phyloP scores from a whole-genome alignment of 148 eudicot genomes.

The Vaccinium darrowii region DNA sequence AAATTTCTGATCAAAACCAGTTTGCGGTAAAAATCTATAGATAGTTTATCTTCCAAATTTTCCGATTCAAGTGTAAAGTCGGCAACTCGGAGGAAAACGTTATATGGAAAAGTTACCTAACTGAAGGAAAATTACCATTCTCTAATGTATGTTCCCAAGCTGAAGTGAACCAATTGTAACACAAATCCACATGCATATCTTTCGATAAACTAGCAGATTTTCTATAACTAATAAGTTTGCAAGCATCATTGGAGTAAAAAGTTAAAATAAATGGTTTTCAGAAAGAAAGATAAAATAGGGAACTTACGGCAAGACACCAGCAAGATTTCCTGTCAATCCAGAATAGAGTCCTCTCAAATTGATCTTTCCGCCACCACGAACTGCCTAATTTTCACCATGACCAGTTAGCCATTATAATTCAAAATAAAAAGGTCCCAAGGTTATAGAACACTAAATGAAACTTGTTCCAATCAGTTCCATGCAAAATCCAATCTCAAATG shows the following conservation, averaged over 20 bases:
- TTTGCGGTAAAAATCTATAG: background rate
- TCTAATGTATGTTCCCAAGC: background rate
- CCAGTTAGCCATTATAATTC: conserved; percentile 2
- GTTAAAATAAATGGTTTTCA: background rate
- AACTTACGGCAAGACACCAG: conserved; percentile 81
- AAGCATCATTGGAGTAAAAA: background rate
- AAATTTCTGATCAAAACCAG: background rate
- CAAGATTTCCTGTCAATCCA: conserved; percentile 78
- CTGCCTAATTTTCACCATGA: conserved; percentile 43
- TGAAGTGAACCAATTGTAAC: background rate
- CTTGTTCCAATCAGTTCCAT: background rate
- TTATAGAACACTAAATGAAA: background rate
- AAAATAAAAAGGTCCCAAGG: background rate
- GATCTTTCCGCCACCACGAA: conserved; percentile 63
- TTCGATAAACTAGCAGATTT: background rate
- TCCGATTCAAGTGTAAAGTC: background rate
- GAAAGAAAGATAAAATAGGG: background rate
- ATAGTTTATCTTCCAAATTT: background rate
- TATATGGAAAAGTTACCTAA: background rate
- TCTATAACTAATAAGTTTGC: background rate
- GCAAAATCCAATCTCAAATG: background rate
- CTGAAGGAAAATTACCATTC: background rate
- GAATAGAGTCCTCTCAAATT: conserved; percentile 74
- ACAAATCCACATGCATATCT: background rate
- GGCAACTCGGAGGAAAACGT: background rate